Base-by-base conservation (phyloP, 306 rosid species). In the Dryas drummondii region DNA sequence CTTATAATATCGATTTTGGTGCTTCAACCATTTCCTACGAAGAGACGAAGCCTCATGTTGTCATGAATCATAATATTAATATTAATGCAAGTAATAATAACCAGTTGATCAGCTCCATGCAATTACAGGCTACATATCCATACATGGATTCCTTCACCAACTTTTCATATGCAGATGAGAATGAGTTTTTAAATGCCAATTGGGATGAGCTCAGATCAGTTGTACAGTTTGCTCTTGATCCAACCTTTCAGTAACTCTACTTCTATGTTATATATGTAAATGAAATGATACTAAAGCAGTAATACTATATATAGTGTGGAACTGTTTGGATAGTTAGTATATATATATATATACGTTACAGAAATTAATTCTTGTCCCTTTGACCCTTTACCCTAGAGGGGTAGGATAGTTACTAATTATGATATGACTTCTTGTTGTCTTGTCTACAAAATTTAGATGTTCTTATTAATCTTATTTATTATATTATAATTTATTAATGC, bases 171-270 rank as follows among this genome's bases (percentile, higher is more conserved):
- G 79, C 49, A 4, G 78, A 74, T 6, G 71, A 75, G 15, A 47
- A 64, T 52, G 72, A 75, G 42, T 52, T 86, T 14, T 79, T 86
- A 8, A 83, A 85, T 63, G 83, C 83, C 17, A 80, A 85, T 57
- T 88, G 97, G 97, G 97, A 94, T 75, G 99, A 94, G 85, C 89
- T 91, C 54, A 88, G 86, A 80, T 87, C 97, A 5, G 86, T 85
- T 45, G 77, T 92, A 14, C 91, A 86, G 72, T 88, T 87, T 59
- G 82, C 86, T 80, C 85, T 82, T 79, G 78, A 91, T 83, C 88
- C 91, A 0, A 76, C 81, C 56, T 68, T 73, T 66, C 6, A 56
- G 68, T 79, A 79, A 68, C 62, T 32, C 37, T 32, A 32, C 37
- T 32, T 32, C 37, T 32, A 32, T 32, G 3, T 32, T 32, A 32